These are phyloP conservation scores for Penicillium crustosum DNA, from an alignment of 2,329 filamentous ascomycete genomes.

Conservation along the genomic window DNA sequence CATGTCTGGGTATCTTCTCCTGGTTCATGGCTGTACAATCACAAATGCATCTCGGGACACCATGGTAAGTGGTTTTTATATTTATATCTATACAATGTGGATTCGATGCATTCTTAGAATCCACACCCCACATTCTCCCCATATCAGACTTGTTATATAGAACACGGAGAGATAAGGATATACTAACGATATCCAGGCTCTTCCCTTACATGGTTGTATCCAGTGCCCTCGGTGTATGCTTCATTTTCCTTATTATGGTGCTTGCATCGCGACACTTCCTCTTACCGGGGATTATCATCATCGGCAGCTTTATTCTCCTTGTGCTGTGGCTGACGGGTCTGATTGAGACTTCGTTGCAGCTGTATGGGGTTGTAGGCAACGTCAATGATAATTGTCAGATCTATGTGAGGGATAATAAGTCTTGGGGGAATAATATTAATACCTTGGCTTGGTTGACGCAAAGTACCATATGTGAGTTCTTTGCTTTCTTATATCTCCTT, in stretches of 20 bases:
- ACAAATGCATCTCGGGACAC: constrained; percentile 55
- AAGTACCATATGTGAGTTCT: constrained; percentile 58
- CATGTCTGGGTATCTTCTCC: constrained; percentile 60
- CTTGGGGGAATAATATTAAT: constrained; percentile 51
- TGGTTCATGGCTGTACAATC: constrained; percentile 61
- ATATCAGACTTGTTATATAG: neutral
- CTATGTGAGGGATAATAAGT: constrained; percentile 52
- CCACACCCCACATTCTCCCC: neutral
- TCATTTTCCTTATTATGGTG: constrained; percentile 59
- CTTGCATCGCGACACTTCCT: constrained; percentile 58
- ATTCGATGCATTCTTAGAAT: neutral
- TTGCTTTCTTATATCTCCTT: neutral
- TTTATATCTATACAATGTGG: neutral
- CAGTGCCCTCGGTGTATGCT: constrained; percentile 57
- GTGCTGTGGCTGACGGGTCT: constrained; percentile 62
- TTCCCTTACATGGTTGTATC: constrained; percentile 64
- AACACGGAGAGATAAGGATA: constrained; percentile 2
- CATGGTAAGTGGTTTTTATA: constrained; percentile 52
- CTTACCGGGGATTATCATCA: constrained; percentile 59
- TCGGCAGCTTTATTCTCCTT: constrained; percentile 61
- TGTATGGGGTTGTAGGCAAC: constrained; percentile 57
- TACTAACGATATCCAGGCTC: constrained; percentile 49
- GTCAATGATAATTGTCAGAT: constrained; percentile 60
- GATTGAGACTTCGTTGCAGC: constrained; percentile 63
- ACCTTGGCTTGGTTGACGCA: constrained; percentile 65